Conservation (phyloP, 169 alveolate species). For the Plasmodium adleri region DNA sequence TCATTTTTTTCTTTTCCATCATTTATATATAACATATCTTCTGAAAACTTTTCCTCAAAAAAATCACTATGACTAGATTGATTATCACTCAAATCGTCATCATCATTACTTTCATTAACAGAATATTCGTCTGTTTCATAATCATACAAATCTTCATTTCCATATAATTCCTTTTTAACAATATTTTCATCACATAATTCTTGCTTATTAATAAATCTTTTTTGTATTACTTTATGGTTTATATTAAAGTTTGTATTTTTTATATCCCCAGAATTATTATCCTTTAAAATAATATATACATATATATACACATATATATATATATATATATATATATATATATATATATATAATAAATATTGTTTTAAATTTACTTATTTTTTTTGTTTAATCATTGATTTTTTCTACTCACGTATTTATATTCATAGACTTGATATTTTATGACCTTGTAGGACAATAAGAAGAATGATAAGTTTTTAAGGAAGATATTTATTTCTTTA, state of each 20-base stretch:
- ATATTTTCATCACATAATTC: slow-evolving; percentile 45
- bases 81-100: neutral
- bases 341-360: neutral
- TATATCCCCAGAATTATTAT: slow-evolving; percentile 21
- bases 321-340: neutral
- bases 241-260: slow-evolving; percentile 20
- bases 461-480: slow-evolving; percentile 58
- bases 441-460: slow-evolving; percentile 40
- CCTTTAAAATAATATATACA: slow-evolving; percentile 6
- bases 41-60: neutral
- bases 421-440: slow-evolving; percentile 63
- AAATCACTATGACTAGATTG: neutral
- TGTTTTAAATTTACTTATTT: neutral
- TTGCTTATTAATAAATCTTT: slow-evolving; percentile 37
- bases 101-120: neutral
- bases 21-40: neutral
- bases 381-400: neutral
- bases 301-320: neutral
- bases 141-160: slow-evolving; percentile 27
- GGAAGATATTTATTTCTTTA: slow-evolving; percentile 44
- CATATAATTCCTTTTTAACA: slow-evolving; percentile 33
- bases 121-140: neutral
- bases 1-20: neutral
- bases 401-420: slow-evolving; percentile 13
- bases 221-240: slow-evolving; percentile 28